Evolutionary conservation across 2,329 filamentous ascomycete species (phyloP).

Genomic region (Didymosphaeria variabile): DNA sequence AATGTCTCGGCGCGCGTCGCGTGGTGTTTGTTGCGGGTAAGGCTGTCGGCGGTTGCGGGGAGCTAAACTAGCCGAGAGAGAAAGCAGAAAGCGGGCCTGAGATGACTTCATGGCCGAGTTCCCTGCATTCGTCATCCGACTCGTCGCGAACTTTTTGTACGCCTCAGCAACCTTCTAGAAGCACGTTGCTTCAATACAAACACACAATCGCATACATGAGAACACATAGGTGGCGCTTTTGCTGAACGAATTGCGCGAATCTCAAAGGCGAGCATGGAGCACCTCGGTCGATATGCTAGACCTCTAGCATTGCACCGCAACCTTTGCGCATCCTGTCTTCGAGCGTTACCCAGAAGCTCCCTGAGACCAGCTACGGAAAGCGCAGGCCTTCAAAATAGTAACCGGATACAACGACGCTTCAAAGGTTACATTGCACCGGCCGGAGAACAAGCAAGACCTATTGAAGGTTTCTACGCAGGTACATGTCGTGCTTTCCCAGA

Average conservation of each 20-base stretch:
- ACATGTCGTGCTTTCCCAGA: neutral
- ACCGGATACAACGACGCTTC: constrained; percentile 46
- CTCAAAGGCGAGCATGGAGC: constrained; percentile 24
- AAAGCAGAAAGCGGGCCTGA: constrained; percentile 33
- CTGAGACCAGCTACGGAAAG: constrained; percentile 12
- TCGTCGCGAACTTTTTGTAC: constrained; percentile 13
- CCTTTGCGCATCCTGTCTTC: constrained; percentile 38
- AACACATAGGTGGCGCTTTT: neutral
- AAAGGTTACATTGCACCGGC: constrained; percentile 48
- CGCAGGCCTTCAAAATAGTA: constrained; percentile 44
- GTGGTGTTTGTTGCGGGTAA: constrained; percentile 30
- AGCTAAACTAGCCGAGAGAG: constrained; percentile 31
- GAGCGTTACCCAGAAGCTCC: constrained; percentile 24
- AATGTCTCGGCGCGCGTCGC: constrained; percentile 33
- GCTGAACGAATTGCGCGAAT: constrained; percentile 1
- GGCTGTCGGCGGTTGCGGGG: constrained; percentile 28
- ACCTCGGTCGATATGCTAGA: constrained; percentile 24
- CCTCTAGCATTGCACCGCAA: constrained; percentile 31
- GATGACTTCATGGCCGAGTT: constrained; percentile 42
- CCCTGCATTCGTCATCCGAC: constrained; percentile 25
- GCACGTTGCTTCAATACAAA: neutral
- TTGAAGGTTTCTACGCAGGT: constrained; percentile 52
- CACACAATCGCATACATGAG: constrained; percentile 3
- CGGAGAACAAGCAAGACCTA: constrained; percentile 50
- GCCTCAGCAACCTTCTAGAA: neutral